phyloP scores from a whole-genome alignment of 768 basidiomycete species.

The Daedaleopsis sinensis region DNA sequence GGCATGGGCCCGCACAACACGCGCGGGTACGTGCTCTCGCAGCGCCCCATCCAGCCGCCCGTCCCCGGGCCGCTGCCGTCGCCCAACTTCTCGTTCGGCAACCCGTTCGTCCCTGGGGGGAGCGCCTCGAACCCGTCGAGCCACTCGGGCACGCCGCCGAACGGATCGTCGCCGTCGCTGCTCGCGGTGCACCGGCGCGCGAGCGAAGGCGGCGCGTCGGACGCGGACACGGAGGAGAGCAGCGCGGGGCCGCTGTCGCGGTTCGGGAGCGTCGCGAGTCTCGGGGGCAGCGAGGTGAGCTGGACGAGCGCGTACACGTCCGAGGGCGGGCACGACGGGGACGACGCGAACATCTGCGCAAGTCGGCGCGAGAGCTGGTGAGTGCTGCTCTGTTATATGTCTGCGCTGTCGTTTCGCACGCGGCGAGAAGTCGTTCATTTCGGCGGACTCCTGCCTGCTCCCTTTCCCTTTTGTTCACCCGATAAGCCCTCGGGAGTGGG shows the following conservation, averaged over 20 bases:
- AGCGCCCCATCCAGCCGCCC: slow-evolving; percentile 21
- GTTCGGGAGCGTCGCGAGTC: slow-evolving; percentile 30
- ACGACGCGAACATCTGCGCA: slow-evolving; percentile 15
- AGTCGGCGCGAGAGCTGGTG: slow-evolving; percentile 26
- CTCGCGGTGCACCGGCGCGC: slow-evolving; percentile 11
- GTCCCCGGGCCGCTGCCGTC: slow-evolving; percentile 32
- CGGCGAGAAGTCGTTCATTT: background rate
- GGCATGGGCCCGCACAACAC: slow-evolving; percentile 3
- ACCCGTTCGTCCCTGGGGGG: slow-evolving; percentile 21
- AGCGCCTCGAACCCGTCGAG: slow-evolving; percentile 14
- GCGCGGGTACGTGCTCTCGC: slow-evolving; percentile 17
- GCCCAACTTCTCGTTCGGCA: slow-evolving; percentile 31
- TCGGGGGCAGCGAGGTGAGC: slow-evolving; percentile 32
- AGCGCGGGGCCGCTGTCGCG: slow-evolving; percentile 25
- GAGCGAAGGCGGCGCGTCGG: slow-evolving; percentile 19
- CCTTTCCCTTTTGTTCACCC: background rate
- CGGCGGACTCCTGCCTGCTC: background rate
- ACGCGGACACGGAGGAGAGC: slow-evolving; percentile 26
- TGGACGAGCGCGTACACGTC: slow-evolving; percentile 31
- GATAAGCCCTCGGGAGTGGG: background rate
- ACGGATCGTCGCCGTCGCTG: slow-evolving; percentile 22
- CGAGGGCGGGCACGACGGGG: slow-evolving; percentile 24
- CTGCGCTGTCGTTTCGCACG: background rate
- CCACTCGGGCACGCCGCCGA: slow-evolving; percentile 19
- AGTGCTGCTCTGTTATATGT: slow-evolving; percentile 9